Base-by-base conservation (phyloP, 2,329 filamentous ascomycete species). In the Mycosphaerella arachidis region DNA sequence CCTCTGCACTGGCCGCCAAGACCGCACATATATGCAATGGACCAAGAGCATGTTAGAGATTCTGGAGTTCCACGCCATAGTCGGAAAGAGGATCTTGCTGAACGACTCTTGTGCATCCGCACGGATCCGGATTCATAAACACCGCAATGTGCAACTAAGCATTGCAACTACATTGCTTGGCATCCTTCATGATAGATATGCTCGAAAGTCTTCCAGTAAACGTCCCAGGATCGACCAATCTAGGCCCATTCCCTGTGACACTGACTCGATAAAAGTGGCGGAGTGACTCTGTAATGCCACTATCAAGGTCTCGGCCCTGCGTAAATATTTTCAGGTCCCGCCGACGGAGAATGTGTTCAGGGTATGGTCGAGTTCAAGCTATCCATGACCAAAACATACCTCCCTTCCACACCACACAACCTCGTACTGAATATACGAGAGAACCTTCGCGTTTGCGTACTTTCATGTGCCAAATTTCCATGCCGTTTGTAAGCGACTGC, bases 341-440 rank as follows among this genome's bases (percentile, higher is more conserved):
- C 59, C 59, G 1, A 24, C 45, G 18, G 50, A 57, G 33, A 57
- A 61, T 27, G 59, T 61, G 6, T 61, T 61, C 45, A 61, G 13
- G 55, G 57, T 40, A 61, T 61, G 59, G 55, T 61, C 51, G 55
- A 61, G 29, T 61, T 61, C 50, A 61, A n/a, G n/a, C n/a, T n/a
- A n/a, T n/a, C n/a, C n/a, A n/a, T 61, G 55, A 61, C 59, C 9
- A 55, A 57, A 33, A 57, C 59, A 0, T 61, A 61, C 31, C 51
- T 61, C 3, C 59, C 59, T 3, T 57, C 55, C 5, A 61, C 59
- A 37, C 59, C 59, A 0, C 59, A 61, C 50, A 61, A 61, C 35
- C 50, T 61, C n/a, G 59, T 50, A 1, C n/a, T 61, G 43, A 61
- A 61, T 24, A 57, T 43, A 20, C 16, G 59, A 9, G 59, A 61